Percentiles rank a stretch among this genome's conserved stretches.
These are phyloP conservation scores for Litchi chinensis DNA, from an alignment of 345 rosid species.

Conservation along the genomic window DNA sequence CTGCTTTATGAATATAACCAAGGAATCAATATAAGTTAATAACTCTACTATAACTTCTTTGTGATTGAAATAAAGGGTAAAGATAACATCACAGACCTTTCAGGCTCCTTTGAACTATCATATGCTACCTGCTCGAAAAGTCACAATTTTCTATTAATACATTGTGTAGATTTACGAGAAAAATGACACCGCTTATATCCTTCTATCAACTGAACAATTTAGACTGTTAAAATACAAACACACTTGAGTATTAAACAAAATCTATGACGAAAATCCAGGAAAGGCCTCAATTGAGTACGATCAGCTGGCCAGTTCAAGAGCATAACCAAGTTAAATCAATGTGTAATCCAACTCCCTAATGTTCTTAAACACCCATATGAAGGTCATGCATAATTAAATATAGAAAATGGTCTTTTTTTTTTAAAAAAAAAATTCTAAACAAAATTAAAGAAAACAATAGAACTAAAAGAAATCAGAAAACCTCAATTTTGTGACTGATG, in stretches of 20 bases:
- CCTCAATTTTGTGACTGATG: neutral
- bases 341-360: neutral
- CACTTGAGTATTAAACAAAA: neutral
- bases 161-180: neutral
- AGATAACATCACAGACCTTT: slow-evolving; percentile 30
- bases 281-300: neutral
- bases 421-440: neutral
- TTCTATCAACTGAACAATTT: neutral
- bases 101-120: slow-evolving; percentile 32
- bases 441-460: neutral
- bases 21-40: neutral
- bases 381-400: neutral
- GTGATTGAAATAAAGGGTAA: neutral
- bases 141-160: slow-evolving; percentile 2
- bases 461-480: neutral
- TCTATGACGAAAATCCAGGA: neutral
- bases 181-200: neutral
- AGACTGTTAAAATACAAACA: neutral
- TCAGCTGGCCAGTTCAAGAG: neutral
- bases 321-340: neutral
- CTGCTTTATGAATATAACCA: slow-evolving; percentile 21
- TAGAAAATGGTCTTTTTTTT: neutral
- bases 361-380: neutral
- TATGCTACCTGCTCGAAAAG: slow-evolving; percentile 32
- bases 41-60: neutral